These are phyloP conservation scores for Papiliotrema terrestris DNA, from an alignment of 1,284 basidiomycete genomes.

Conservation along the genomic window DNA sequence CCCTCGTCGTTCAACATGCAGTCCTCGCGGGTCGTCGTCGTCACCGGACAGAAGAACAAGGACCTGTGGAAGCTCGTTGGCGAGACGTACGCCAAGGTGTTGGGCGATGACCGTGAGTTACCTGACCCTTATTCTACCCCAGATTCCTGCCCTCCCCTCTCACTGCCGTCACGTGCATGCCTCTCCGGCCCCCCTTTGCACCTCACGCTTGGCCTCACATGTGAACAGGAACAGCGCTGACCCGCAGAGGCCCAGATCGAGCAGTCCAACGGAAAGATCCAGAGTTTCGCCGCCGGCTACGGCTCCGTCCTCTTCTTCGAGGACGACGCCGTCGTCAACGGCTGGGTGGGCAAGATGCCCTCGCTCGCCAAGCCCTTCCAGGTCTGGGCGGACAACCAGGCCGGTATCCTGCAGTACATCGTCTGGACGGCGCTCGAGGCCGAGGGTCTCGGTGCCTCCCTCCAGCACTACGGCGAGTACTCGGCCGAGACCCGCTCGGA, in stretches of 20 bases:
- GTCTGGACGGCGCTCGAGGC: slow-evolving; percentile 51
- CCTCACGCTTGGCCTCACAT: too few relatives aligned
- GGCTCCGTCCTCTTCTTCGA: slow-evolving; percentile 54
- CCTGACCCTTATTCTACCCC: too few relatives aligned
- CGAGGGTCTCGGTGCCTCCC: slow-evolving; percentile 51
- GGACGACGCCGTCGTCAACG: slow-evolving; percentile 49
- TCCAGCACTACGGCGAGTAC: slow-evolving; percentile 46
- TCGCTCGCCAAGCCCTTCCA: slow-evolving; percentile 28
- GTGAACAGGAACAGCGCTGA: not conserved
- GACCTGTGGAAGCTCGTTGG: slow-evolving; percentile 50
- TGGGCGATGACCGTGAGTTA: slow-evolving; percentile 24
- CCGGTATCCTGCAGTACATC: slow-evolving; percentile 49
- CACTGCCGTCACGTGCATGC: too few relatives aligned
- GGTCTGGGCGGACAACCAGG: slow-evolving; percentile 29
- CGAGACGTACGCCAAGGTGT: slow-evolving; percentile 22
- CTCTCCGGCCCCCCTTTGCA: too few relatives aligned
- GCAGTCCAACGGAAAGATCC: slow-evolving; percentile 30
- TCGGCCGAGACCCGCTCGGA: slow-evolving; percentile 27
- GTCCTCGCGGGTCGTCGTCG: slow-evolving; percentile 49
- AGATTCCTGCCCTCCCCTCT: not conserved
- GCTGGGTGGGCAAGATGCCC: slow-evolving; percentile 48
- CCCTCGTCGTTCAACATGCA: slow-evolving; percentile 53
- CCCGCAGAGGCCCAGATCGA: slow-evolving; percentile 6
- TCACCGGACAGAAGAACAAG: slow-evolving; percentile 49
- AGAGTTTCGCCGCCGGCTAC: slow-evolving; percentile 43